These are phyloP conservation scores for Trypanosoma mega DNA, from an alignment of 208 protist species.

Conservation along the genomic window DNA sequence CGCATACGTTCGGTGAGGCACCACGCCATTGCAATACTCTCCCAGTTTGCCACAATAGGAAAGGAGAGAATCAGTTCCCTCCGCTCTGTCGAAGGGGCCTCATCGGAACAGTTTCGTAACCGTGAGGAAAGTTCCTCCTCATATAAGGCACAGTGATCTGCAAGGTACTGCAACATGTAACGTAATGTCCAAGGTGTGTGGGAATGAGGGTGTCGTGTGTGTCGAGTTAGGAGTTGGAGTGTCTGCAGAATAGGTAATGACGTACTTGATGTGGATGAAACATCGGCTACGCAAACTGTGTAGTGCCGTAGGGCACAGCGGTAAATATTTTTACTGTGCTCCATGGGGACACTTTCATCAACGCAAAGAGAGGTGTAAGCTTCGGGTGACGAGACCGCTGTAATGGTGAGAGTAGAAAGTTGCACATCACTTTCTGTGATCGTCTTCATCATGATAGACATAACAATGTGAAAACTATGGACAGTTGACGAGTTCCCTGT, in stretches of 20 bases:
- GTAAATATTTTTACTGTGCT: slow-evolving; percentile 40
- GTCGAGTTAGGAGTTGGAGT: slow-evolving; percentile 26
- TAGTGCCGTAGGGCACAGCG: slow-evolving; percentile 31
- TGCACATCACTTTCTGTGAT: too few relatives aligned
- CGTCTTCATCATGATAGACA: neutral
- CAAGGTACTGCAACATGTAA: slow-evolving; percentile 31
- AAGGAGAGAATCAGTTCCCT: neutral
- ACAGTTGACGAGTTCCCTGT: too few relatives aligned
- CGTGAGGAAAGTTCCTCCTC: neutral
- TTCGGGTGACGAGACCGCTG: slow-evolving; percentile 32
- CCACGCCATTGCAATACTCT: neutral
- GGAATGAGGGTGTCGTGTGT: slow-evolving; percentile 10
- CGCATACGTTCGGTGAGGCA: slow-evolving; percentile 33
- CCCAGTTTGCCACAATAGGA: neutral
- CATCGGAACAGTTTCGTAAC: neutral
- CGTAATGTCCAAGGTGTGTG: slow-evolving; percentile 32
- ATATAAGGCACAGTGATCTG: slow-evolving; percentile 6
- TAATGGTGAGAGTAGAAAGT: slow-evolving; percentile 33
- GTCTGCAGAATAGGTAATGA: slow-evolving; percentile 20
- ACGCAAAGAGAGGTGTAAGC: slow-evolving; percentile 38
- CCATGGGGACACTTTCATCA: slow-evolving; percentile 25
- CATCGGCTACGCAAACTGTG: slow-evolving; percentile 37
- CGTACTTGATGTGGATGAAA: slow-evolving; percentile 15
- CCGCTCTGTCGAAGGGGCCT: neutral
- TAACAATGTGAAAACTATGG: neutral